Conservation (phyloP, 2,329 filamentous ascomycete genomes). For the Ophiostoma sp. region DNA sequence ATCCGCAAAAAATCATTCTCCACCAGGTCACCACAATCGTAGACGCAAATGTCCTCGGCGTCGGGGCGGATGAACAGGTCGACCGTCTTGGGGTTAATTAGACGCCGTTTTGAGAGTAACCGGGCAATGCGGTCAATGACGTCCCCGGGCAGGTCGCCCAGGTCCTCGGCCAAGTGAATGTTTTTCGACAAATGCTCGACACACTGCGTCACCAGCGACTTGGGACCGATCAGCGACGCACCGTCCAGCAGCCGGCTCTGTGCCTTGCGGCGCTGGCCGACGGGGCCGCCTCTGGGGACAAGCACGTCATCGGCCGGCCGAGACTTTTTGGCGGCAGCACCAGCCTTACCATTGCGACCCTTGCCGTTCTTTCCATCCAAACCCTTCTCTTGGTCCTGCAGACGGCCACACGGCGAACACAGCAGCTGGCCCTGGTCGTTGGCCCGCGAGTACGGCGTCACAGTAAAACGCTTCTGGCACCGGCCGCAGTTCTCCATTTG, state of each 20-base stretch:
- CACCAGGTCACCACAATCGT: conserved; percentile 64
- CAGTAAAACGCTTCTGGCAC: conserved; percentile 86
- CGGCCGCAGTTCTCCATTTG: conserved; percentile 86
- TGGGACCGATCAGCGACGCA: conserved; percentile 62
- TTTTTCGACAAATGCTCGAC: conserved; percentile 64
- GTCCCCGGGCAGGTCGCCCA: conserved; percentile 59
- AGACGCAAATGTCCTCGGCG: conserved; percentile 54
- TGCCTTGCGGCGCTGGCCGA: conserved; percentile 68
- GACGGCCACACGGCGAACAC: conserved; percentile 77
- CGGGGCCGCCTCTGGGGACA: conserved; percentile 45
- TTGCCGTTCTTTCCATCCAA: conserved; percentile 48
- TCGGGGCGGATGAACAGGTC: conserved; percentile 57
- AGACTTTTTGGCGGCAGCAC: conserved; percentile 45
- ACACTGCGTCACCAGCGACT: conserved; percentile 65
- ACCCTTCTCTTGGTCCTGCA: conserved; percentile 64
- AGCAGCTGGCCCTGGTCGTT: conserved; percentile 76
- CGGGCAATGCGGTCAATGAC: conserved; percentile 61
- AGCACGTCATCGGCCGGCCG: conserved; percentile 47
- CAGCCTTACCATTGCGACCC: conserved; percentile 34
- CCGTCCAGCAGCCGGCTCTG: conserved; percentile 87
- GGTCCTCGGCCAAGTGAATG: conserved; percentile 60
- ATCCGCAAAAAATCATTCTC: conserved; percentile 77
- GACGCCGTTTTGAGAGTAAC: conserved; percentile 60
- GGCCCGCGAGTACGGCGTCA: conserved; percentile 82
- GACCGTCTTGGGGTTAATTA: conserved; percentile 56